A percentile compares a stretch with the other conserved stretches of the same genome.
These are phyloP conservation scores for Magnusiomyces starmeri DNA, from an alignment of 1,139 yeast genomes.

Conservation along the genomic window DNA sequence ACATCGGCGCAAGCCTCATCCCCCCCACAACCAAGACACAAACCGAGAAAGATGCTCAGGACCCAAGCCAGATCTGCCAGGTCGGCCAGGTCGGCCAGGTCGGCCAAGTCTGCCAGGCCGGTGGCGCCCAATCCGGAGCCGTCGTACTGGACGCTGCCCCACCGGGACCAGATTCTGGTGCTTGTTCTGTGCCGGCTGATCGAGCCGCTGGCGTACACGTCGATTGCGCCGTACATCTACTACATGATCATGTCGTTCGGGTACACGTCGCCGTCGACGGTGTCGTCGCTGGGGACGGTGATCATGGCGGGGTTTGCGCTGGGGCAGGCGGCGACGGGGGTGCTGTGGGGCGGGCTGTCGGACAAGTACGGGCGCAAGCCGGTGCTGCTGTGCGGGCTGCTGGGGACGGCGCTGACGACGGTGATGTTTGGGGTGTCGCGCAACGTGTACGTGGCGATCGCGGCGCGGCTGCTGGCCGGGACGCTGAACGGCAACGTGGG, in stretches of 20 bases:
- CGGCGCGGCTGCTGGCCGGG: constrained; percentile 48
- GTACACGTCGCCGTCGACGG: constrained; percentile 44
- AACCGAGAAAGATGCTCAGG: too few species aligned
- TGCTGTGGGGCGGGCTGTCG: constrained; percentile 51
- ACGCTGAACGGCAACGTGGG: constrained; percentile 54
- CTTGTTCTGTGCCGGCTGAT: constrained; percentile 38
- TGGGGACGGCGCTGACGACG: constrained; percentile 45
- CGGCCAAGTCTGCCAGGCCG: too few species aligned
- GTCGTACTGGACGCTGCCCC: constrained; percentile 26
- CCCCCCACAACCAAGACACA: too few species aligned
- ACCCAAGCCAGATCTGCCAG: too few species aligned
- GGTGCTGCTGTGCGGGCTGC: constrained; percentile 43
- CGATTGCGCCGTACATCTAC: constrained; percentile 54
- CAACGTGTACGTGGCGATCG: constrained; percentile 44
- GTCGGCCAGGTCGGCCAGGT: too few species aligned
- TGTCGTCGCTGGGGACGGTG: constrained; percentile 44
- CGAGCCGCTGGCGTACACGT: constrained; percentile 56
- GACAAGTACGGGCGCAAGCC: constrained; percentile 50
- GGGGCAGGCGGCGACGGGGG: constrained; percentile 46
- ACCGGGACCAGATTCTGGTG: constrained; percentile 25
- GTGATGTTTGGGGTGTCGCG: constrained; percentile 46
- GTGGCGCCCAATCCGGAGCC: too few species aligned
- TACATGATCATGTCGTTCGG: constrained; percentile 55
- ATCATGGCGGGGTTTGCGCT: constrained; percentile 48
- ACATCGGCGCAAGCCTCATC: too few species aligned